Conservation (phyloP, 2,329 filamentous ascomycete species). For the Monosporascus sp. region DNA sequence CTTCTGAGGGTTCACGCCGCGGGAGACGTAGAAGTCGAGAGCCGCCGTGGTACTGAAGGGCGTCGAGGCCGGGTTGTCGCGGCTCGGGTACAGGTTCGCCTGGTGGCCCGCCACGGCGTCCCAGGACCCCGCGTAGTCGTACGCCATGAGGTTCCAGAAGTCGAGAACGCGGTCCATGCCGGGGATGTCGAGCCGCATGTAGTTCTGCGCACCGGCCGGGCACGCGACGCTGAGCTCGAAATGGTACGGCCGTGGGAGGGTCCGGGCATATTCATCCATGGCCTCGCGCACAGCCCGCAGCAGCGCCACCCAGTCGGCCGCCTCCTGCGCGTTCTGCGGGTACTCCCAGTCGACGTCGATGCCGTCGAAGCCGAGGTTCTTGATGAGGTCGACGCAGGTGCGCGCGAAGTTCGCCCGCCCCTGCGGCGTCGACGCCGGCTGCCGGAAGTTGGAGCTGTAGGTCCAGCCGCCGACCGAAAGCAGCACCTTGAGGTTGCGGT, state of each 20-base stretch:
- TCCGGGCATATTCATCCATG: conserved; percentile 51
- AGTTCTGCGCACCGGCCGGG: conserved; percentile 58
- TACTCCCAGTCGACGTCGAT: conserved; percentile 68
- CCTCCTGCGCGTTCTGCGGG: conserved; percentile 49
- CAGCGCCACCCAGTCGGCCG: conserved; percentile 53
- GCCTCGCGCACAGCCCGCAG: conserved; percentile 50
- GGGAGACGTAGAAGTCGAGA: conserved; percentile 61
- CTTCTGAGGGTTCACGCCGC: conserved; percentile 60
- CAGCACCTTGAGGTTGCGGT: conserved; percentile 79
- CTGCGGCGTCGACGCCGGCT: conserved; percentile 62
- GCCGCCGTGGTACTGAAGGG: conserved; percentile 74
- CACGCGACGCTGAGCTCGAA: conserved; percentile 62
- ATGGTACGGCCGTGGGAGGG: conserved; percentile 39
- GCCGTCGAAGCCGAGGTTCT: conserved; percentile 73
- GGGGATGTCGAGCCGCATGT: conserved; percentile 54
- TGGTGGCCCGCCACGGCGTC: conserved; percentile 67
- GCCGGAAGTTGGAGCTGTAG: conserved; percentile 78
- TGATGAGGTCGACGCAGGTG: conserved; percentile 68
- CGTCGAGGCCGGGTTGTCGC: conserved; percentile 55
- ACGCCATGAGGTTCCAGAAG: conserved; percentile 83
- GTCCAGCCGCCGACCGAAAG: conserved; percentile 92
- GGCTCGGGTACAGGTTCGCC: conserved; percentile 66
- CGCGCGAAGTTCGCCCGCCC: conserved; percentile 69
- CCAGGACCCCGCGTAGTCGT: conserved; percentile 85
- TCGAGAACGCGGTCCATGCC: conserved; percentile 63